These are phyloP conservation scores for Neurospora sp. DNA, from an alignment of 495 filamentous ascomycete species.

Conservation along the genomic window DNA sequence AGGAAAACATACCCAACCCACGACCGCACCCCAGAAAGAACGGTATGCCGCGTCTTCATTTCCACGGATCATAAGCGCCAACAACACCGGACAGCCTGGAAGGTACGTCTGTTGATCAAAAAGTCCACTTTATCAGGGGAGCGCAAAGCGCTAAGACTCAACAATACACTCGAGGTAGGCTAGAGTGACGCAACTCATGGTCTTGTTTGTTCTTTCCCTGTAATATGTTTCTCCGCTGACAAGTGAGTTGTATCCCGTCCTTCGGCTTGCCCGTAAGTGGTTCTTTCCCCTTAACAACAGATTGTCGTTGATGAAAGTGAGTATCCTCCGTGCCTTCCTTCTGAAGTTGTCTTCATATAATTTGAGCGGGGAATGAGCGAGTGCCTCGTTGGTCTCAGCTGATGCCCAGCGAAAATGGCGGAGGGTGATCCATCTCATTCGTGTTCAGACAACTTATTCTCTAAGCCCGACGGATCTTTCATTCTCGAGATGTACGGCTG, in stretches of 20 bases:
- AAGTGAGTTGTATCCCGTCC: not conserved
- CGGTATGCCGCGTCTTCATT: not conserved
- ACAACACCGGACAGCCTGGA: not conserved
- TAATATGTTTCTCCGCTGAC: not conserved
- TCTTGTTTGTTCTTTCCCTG: not conserved
- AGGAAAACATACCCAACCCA: not conserved
- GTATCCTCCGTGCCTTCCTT: not conserved
- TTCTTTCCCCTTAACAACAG: not conserved
- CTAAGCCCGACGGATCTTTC: no score
- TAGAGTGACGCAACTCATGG: not conserved
- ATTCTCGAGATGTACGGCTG: no score
- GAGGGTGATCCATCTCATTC: not conserved
- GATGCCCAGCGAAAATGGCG: not conserved
- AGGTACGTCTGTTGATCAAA: not conserved
- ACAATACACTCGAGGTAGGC: not conserved
- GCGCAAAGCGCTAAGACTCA: not conserved
- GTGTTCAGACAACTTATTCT: not conserved
- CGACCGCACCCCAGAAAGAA: not conserved
- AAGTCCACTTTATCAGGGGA: not conserved
- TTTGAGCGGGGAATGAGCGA: not conserved
- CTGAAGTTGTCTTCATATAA: not conserved
- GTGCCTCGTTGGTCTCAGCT: not conserved
- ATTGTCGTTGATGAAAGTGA: not conserved
- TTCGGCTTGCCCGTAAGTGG: not conserved
- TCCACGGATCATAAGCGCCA: not conserved